Conservation (phyloP, 1,139 yeast genomes). For the Wickerhamomyces sp. region DNA sequence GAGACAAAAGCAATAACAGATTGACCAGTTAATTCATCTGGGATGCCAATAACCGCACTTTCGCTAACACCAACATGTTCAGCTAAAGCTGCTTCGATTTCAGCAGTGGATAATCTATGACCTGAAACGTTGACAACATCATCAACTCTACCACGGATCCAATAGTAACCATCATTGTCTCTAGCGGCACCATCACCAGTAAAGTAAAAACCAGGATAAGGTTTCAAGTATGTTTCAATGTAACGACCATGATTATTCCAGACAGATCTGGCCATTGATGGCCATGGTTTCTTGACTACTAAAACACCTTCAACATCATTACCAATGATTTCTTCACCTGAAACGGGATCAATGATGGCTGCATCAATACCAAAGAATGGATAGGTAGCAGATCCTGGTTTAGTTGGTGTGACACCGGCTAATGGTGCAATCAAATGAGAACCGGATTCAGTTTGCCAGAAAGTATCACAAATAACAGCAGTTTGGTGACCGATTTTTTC, state of each 20-base stretch:
- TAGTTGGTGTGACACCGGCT: constrained; percentile 92
- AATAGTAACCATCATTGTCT: constrained; percentile 94
- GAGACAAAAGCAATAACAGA: constrained; percentile 94
- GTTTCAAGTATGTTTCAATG: constrained; percentile 90
- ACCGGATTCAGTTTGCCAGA: constrained; percentile 99
- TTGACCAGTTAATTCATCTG: constrained; percentile 96
- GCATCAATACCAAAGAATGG: constrained; percentile 96
- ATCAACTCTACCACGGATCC: constrained; percentile 98
- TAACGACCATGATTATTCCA: constrained; percentile 88
- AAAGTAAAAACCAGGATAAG: constrained; percentile 95
- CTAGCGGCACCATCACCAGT: constrained; percentile 99
- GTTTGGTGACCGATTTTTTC: constrained; percentile 85
- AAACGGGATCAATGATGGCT: constrained; percentile 85
- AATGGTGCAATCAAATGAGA: constrained; percentile 93
- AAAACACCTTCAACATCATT: constrained; percentile 96
- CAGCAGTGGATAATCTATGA: constrained; percentile 95
- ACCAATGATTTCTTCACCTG: constrained; percentile 78
- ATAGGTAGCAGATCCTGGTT: constrained; percentile 95
- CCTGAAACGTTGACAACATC: constrained; percentile 98
- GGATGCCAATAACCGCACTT: constrained; percentile 92
- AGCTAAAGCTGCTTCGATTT: constrained; percentile 88
- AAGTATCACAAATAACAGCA: constrained; percentile 88
- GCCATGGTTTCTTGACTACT: constrained; percentile 90
- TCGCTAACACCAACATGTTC: constrained; percentile 82
- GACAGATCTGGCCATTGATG: constrained; percentile 96